Base-by-base conservation (phyloP, 2,329 filamentous ascomycete genomes). In the Penicillium sp. region DNA sequence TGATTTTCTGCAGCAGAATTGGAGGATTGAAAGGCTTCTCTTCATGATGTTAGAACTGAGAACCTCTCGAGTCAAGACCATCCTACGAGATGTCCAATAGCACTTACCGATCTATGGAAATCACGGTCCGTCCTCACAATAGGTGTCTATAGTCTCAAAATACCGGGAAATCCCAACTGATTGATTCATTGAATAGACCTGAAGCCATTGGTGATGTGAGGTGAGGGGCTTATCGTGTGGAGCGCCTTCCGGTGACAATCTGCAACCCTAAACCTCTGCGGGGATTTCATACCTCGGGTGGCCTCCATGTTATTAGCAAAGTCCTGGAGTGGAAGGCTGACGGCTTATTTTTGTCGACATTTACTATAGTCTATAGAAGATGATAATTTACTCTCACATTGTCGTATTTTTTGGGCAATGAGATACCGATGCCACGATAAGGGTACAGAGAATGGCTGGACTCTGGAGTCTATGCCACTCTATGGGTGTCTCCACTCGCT, bases 171-270 rank as follows among this genome's bases (percentile, higher is more conserved):
- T n/a, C n/a, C n/a, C 12, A 14, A 19, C 1, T 19, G 13, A 25
- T 0, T 37, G 25, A 22, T 11, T 34, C 41, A 25, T 40, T 25
- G 34, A 45, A 31, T 30, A 36, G 13, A 10, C 13, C 19, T 42
- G 14, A 27, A 11, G n/a, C 2, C 8, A n/a, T 18, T 36, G 18
- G 27, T 14, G 12, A 11, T 22, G 22, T 3, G 16, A 37, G 14
- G 13, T 48, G 13, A 18, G 41, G 25, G 39, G 35, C 19, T 39
- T 29, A 22, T 42, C 18, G 14, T 28, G 39, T 42, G 46, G 13
- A 30, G 41, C 56, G 56, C 56, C 56, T 57, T 58, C 56, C 49
- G 42, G 46, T 48, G 18, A 58, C 56, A 58, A 58, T 57, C 28
- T 44, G 25, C 51, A 50, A 43, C 30, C 41, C 41, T 29, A 47